phyloP scores from a whole-genome alignment of 768 basidiomycete species.

The Kwoniella sp. region DNA sequence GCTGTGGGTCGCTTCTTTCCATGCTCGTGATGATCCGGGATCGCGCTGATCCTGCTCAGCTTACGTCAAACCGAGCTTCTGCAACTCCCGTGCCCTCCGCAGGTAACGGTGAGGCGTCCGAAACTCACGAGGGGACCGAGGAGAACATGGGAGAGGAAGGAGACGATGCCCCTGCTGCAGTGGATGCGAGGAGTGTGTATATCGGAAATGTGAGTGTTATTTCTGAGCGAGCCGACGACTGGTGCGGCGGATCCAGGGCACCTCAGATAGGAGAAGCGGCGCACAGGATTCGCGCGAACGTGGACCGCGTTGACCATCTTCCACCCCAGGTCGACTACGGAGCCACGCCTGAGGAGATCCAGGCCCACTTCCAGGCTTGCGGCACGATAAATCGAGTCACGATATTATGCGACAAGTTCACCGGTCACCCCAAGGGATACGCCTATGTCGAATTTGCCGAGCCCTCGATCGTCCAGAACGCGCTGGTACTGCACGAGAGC shows the following conservation, averaged over 20 bases:
- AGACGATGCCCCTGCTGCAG: conserved; percentile 75
- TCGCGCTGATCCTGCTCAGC: conserved; percentile 9
- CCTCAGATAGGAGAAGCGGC: too few species aligned
- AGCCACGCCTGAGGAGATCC: conserved; percentile 96
- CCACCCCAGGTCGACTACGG: conserved; percentile 93
- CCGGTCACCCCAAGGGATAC: conserved; percentile 97
- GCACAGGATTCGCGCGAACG: not conserved
- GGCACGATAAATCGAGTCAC: conserved; percentile 98
- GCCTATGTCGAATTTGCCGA: conserved; percentile 99
- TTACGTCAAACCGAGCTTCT: conserved; percentile 25
- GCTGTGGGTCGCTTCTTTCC: conserved; percentile 22
- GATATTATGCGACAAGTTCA: conserved; percentile 99
- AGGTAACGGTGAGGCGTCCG: conserved; percentile 7
- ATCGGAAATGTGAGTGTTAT: conserved; percentile 77
- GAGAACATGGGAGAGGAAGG: conserved; percentile 57
- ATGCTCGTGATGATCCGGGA: not conserved
- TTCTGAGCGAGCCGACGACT: too few species aligned
- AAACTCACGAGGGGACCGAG: conserved; percentile 48
- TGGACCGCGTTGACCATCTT: too few species aligned
- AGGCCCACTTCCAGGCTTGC: conserved; percentile 93
- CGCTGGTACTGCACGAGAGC: conserved; percentile 91
- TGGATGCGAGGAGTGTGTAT: conserved; percentile 84
- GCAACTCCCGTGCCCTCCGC: conserved; percentile 28
- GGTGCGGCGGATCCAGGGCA: too few species aligned
- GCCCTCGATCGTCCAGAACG: conserved; percentile 81